Base-by-base conservation (phyloP, 306 rosid genomes). In the Prunus kanzakura region DNA sequence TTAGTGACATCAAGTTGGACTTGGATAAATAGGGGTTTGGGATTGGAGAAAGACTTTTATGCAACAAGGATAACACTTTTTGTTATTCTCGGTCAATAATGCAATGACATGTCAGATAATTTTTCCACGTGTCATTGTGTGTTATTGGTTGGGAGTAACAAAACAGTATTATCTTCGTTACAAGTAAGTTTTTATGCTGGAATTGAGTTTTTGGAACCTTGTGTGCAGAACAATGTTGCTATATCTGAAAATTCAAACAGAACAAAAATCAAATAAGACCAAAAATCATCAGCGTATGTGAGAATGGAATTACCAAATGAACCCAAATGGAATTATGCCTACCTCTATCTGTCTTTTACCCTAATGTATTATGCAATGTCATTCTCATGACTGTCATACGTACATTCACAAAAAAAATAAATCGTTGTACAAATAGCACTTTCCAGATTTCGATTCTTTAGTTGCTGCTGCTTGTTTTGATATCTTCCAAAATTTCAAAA, bases 51-150 rank as follows among this genome's bases (percentile, higher is more conserved):
- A 35, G 41, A 35, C 8, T 35, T 35, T 35, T 0, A 35, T 35
- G 41, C 41, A 35, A 35, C 0, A 0, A 0, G 38, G 1, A 35
- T 1, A 35, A 35, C 0, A 35, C 8, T 35, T 35, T 35, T 35
- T 35, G 41, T 0, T 5, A 35, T 35, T 5, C 8, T 0, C 41
- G 1, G 0, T 32, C 0, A 35, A 6, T 35, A 35, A 35, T 0
- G 8, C 41, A 35, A 35, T 35, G 8, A 32, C 2, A 35, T 1
- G 1, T 5, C 0, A 6, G 38, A 35, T 35, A 35, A 32, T 7
- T 32, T 32, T 5, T 32, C 0, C 8, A 32, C 0, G 0, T 5
- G 0, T 32, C 38, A 32, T 5, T 5, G 6, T 5, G 38, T 32
- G 8, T 32, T 32, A 32, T 4, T 32, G 7, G 0, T 32, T 4